Evolutionary conservation across 1,139 yeast species (phyloP).

Genomic region (Magnusiomyces ingens): DNA sequence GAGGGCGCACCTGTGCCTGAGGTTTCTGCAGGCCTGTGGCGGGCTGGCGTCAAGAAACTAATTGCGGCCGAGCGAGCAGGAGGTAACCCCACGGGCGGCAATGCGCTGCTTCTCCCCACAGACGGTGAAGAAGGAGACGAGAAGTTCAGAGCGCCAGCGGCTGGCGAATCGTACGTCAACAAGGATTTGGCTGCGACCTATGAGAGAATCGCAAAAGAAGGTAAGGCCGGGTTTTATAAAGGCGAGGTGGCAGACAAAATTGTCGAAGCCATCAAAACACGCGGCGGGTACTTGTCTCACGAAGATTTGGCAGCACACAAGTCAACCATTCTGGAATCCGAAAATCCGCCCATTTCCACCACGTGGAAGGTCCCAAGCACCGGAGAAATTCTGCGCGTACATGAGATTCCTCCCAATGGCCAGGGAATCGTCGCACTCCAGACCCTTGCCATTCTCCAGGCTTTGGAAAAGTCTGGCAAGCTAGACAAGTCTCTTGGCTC

Average conservation of each 20-base stretch:
- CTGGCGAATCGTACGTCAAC: constrained; percentile 57
- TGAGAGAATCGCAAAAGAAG: constrained; percentile 46
- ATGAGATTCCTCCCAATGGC: constrained; percentile 83
- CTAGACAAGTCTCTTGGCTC: constrained; percentile 37
- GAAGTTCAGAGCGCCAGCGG: constrained; percentile 41
- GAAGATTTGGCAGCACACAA: constrained; percentile 53
- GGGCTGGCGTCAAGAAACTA: constrained; percentile 36
- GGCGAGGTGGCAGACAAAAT: constrained; percentile 65
- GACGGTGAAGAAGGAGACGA: background rate
- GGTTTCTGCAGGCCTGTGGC: constrained; percentile 52
- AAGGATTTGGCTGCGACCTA: constrained; percentile 49
- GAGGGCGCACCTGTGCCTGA: constrained; percentile 61
- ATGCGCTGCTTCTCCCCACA: background rate
- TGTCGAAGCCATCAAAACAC: constrained; percentile 43
- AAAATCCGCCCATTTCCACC: constrained; percentile 38
- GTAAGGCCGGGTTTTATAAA: constrained; percentile 60
- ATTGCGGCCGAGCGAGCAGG: constrained; percentile 32
- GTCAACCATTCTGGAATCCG: constrained; percentile 47
- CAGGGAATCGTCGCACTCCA: constrained; percentile 70
- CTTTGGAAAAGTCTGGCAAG: constrained; percentile 40
- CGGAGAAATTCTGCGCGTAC: constrained; percentile 31
- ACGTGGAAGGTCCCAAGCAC: background rate
- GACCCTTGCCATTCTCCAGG: constrained; percentile 58
- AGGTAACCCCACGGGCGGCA: background rate
- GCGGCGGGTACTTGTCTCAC: constrained; percentile 50